Base-by-base conservation (phyloP, 352 stramenopile species). In the Phytophthora rubi region DNA sequence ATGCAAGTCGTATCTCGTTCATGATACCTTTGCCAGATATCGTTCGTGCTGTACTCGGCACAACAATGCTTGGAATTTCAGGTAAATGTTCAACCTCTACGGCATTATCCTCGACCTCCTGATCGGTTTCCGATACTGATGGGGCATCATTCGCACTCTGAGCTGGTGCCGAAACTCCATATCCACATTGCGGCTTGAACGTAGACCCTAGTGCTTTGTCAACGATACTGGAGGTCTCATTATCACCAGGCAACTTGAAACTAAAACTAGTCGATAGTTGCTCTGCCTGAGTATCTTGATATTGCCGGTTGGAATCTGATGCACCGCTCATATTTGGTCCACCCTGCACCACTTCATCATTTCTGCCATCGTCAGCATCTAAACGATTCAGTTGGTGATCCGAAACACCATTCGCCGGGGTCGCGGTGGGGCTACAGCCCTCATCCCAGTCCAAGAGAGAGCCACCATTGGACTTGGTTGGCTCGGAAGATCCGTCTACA, bases 11-110 rank as follows among this genome's bases (percentile, higher is more conserved):
- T 15, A 62, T 35, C 3, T 68, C 47, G 35, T 37, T 21, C 1
- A 16, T 45, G 15, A 39, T 3, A 2, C 57, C 45, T 49, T 59
- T 63, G n/a, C 6, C 47, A 7, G 3, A 42, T 30, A 8, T 15
- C 28, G 10, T 44, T 55, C 37, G 15, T 7, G 15, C 39, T 33
- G 26, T 26, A 21, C 42, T 71, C 8, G 42, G 13, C 15, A 71
- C 55, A 18, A 60, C 4, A 18, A 71, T 56, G 28, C 62, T 71
- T 12, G 68, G 68, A 6, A 75, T 69, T n/a, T 73, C 66, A 9
- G 35, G 66, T 18, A 73, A 16, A 44, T 58, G 33, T 6, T 68
- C 66, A 60, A 69, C n/a, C 12, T 21, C 35, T n/a, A 70, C 7
- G 13, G 23, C 53, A 8, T 60, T 18, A 18, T 68, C 48, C 10